Evolutionary conservation across 768 basidiomycete species (phyloP).

Genomic region (Tephrocybe sp.): DNA sequence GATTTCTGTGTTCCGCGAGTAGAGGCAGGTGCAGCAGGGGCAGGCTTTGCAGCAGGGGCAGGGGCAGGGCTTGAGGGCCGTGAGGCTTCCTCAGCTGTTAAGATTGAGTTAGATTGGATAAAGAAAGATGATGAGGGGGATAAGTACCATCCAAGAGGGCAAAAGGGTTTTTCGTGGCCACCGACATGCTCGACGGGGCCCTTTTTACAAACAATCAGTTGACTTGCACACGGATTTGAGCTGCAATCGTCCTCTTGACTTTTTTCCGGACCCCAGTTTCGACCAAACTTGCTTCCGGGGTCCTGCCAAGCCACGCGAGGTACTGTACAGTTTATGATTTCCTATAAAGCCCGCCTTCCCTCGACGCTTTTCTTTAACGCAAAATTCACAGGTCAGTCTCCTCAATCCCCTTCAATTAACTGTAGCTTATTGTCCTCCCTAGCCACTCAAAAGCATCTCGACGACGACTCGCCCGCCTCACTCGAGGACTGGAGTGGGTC

Average conservation of each 20-base stretch:
- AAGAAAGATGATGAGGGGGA: conserved; percentile 15
- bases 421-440: conserved; percentile 12
- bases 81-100: conserved; percentile 45
- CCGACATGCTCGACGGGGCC: conserved; percentile 84
- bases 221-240: conserved; percentile 9
- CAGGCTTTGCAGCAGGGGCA: conserved; percentile 26
- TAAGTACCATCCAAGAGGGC: conserved; percentile 74
- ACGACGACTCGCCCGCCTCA: conserved; percentile 72
- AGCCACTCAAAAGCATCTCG: conserved; percentile 89
- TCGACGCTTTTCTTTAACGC: conserved; percentile 38
- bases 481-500: conserved; percentile 65
- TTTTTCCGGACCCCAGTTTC: conserved; percentile 19
- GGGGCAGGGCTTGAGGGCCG: conserved; percentile 39
- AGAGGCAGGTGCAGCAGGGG: conserved; percentile 36
- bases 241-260: conserved; percentile 1
- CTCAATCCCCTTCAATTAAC: not conserved
- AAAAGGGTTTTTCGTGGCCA: conserved; percentile 86
- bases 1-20: conserved; percentile 42
- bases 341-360: conserved; percentile 10
- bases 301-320: conserved; percentile 41
- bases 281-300: conserved; percentile 32
- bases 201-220: conserved; percentile 34
- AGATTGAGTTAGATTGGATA: conserved; percentile 12
- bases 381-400: conserved; percentile 58
- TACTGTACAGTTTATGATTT: conserved; percentile 45